Conservation (phyloP, 257 asterid species). For the Ilex asprella region DNA sequence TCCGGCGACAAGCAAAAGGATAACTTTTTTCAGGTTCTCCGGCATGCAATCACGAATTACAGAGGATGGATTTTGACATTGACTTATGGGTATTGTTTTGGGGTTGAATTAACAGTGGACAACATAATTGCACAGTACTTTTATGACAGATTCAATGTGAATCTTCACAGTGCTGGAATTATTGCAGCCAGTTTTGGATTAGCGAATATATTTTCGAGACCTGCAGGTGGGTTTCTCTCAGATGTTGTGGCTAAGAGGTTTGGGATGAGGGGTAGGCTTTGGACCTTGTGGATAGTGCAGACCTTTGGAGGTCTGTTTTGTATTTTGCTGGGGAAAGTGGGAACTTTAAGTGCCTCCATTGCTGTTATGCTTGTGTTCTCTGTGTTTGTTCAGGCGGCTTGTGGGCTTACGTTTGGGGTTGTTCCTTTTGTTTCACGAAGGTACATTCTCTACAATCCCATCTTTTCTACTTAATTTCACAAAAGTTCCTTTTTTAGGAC, state of each 20-base stretch:
- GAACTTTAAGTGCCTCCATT: conserved; percentile 44
- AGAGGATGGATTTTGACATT: conserved; percentile 78
- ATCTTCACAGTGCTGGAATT: conserved; percentile 68
- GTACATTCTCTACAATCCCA: conserved; percentile 19
- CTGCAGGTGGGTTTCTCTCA: conserved; percentile 77
- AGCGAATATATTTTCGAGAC: conserved; percentile 66
- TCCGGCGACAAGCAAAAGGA: conserved; percentile 72
- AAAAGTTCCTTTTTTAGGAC: too few relatives aligned
- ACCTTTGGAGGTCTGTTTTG: conserved; percentile 66
- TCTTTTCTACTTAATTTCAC: too few relatives aligned
- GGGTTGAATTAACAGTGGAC: conserved; percentile 72
- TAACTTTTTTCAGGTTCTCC: conserved; percentile 27
- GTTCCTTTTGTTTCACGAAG: conserved; percentile 81
- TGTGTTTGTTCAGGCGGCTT: conserved; percentile 76
- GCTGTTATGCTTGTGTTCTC: conserved; percentile 67
- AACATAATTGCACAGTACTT: conserved; percentile 84
- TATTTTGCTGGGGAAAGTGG: conserved; percentile 50
- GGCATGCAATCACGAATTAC: conserved; percentile 45
- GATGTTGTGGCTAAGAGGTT: conserved; percentile 48
- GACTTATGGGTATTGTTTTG: conserved; percentile 82
- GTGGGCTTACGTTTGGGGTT: conserved; percentile 90
- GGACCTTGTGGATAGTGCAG: conserved; percentile 73
- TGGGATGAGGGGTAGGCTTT: conserved; percentile 83
- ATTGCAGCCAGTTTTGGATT: conserved; percentile 86
- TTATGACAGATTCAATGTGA: conserved; percentile 60